These are phyloP conservation scores for Coriolopsis trogii DNA, from an alignment of 1,284 basidiomycete genomes.

Conservation along the genomic window DNA sequence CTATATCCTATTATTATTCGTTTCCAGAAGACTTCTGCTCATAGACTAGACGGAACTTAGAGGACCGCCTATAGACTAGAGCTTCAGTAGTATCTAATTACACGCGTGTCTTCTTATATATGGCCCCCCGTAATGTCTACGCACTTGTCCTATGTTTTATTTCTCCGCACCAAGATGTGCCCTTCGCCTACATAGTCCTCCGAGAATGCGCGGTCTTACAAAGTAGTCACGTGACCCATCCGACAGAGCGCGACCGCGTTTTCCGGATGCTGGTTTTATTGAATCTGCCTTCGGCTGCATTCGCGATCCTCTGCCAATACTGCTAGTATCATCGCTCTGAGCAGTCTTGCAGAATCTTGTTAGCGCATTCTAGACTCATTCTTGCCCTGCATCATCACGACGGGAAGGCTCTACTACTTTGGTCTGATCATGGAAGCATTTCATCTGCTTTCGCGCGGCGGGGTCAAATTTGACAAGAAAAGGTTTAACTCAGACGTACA, in stretches of 20 bases:
- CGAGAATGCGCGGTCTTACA: too few relatives aligned
- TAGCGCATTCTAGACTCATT: too few relatives aligned
- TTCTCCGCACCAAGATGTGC: neutral
- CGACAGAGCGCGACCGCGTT: neutral
- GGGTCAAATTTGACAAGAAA: conserved; percentile 45
- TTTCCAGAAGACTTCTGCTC: conserved; percentile 8
- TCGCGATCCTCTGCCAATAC: too few relatives aligned
- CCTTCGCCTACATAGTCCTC: too few relatives aligned
- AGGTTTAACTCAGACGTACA: conserved; percentile 55
- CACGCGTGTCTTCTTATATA: neutral
- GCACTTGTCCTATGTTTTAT: neutral
- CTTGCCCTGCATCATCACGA: too few relatives aligned
- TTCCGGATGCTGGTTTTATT: too few relatives aligned
- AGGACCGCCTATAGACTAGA: conserved; percentile 18
- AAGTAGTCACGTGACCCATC: neutral
- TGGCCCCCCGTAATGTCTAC: neutral
- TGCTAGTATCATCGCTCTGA: too few relatives aligned
- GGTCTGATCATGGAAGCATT: conserved; percentile 33
- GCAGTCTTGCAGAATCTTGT: too few relatives aligned
- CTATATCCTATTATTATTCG: conserved; percentile 20
- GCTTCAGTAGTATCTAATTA: conserved; percentile 4
- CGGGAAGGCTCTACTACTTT: too few relatives aligned
- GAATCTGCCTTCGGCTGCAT: too few relatives aligned
- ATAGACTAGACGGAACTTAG: conserved; percentile 20
- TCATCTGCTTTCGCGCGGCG: conserved; percentile 34